Percentiles rank a stretch among this genome's conserved stretches.
phyloP scores from a whole-genome alignment of 257 asterid genomes.

The Salvia splendens region DNA sequence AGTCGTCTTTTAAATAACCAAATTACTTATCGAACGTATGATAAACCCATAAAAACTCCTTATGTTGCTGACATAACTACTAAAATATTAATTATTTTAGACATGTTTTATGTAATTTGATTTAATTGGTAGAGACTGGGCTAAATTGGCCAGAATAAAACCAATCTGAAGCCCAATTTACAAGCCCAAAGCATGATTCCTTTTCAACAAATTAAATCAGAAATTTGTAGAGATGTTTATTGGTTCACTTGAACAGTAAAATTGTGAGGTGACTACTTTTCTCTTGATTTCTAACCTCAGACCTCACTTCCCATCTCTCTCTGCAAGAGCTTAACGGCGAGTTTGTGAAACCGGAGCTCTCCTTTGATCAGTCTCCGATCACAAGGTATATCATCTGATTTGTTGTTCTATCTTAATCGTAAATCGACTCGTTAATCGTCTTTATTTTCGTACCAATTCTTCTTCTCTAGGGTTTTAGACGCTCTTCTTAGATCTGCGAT shows the following conservation, averaged over 20 bases:
- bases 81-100: too few species aligned
- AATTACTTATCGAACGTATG: too few species aligned
- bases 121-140: too few species aligned
- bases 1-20: too few species aligned
- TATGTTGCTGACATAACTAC: too few species aligned
- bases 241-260: background rate
- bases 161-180: background rate
- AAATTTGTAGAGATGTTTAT: too few species aligned
- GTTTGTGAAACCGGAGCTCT: slow-evolving; percentile 19
- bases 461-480: slow-evolving; percentile 18
- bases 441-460: background rate
- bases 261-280: background rate
- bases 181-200: background rate
- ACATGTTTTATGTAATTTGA: background rate
- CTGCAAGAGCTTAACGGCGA: slow-evolving; percentile 24
- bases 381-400: background rate
- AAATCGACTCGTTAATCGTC: background rate
- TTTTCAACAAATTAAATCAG: background rate
- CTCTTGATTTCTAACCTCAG: background rate
- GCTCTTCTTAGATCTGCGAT: slow-evolving; percentile 27
- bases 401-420: background rate
- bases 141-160: background rate
- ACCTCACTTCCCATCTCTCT: slow-evolving; percentile 7
- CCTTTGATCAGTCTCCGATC: background rate
- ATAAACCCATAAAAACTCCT: too few species aligned